Evolutionary conservation across 2,329 filamentous ascomycete species (phyloP).

Genomic region (Aspergillus ustus): DNA sequence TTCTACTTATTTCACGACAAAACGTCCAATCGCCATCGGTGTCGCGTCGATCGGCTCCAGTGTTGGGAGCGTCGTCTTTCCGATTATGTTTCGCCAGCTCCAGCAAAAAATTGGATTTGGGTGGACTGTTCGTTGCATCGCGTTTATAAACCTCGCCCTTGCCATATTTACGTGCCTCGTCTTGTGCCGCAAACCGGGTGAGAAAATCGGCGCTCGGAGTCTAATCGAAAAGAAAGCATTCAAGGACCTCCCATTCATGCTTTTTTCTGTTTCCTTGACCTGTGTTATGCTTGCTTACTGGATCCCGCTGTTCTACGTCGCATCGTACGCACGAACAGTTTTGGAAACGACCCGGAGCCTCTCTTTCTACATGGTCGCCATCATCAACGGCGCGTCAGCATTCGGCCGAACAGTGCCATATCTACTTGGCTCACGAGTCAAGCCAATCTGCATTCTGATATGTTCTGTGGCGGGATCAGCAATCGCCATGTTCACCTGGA

Average conservation of each 20-base stretch:
- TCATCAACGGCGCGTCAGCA: constrained; percentile 57
- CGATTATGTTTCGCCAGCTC: constrained; percentile 57
- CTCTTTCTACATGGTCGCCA: constrained; percentile 54
- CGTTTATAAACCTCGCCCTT: constrained; percentile 55
- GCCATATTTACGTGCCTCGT: constrained; percentile 40
- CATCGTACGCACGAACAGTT: constrained; percentile 47
- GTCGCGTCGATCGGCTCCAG: constrained; percentile 61
- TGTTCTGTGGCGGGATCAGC: constrained; percentile 27
- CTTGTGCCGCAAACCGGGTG: constrained; percentile 46
- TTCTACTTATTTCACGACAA: constrained; percentile 44
- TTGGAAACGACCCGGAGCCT: constrained; percentile 55
- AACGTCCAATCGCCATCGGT: constrained; percentile 60
- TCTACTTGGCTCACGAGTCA: constrained; percentile 41
- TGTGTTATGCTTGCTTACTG: constrained; percentile 54
- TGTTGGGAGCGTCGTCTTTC: constrained; percentile 65
- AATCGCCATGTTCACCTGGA: constrained; percentile 40
- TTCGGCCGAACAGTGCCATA: constrained; percentile 56
- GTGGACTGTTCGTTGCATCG: constrained; percentile 63
- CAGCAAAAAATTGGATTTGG: constrained; percentile 62
- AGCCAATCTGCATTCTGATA: constrained; percentile 32
- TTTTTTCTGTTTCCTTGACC: constrained; percentile 51
- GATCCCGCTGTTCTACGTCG: constrained; percentile 50
- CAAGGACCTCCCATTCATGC: constrained; percentile 46
- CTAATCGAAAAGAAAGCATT: constrained; percentile 47
- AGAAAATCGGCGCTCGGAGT: constrained; percentile 42